Conservation (phyloP, 1,139 yeast species). For the Sugiyamaella japonica region DNA sequence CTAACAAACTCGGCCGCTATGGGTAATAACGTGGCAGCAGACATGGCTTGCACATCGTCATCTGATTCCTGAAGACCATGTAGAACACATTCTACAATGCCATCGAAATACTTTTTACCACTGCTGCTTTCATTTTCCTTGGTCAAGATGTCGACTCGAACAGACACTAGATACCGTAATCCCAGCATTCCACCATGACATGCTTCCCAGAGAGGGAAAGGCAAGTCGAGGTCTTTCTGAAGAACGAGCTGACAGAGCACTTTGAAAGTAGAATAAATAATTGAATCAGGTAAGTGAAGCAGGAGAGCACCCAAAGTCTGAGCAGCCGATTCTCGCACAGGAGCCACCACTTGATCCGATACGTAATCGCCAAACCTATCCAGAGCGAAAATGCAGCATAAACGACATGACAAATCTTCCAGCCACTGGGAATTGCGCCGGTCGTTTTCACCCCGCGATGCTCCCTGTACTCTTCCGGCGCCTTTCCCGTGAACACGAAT, state of each 20-base stretch:
- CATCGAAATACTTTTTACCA: constrained; percentile 47
- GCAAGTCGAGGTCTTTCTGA: constrained; percentile 54
- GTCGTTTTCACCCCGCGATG: constrained; percentile 61
- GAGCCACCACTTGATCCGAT: constrained; percentile 97
- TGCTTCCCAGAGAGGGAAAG: constrained; percentile 80
- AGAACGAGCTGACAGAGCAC: constrained; percentile 69
- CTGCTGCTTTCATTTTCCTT: constrained; percentile 49
- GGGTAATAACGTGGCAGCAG: constrained; percentile 91
- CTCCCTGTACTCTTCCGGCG: constrained; percentile 79
- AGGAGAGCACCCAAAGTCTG: constrained; percentile 90
- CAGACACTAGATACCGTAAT: constrained; percentile 85
- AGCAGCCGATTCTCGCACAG: constrained; percentile 95
- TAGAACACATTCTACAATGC: constrained; percentile 79
- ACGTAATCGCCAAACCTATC: constrained; percentile 98
- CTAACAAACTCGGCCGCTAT: constrained; percentile 81
- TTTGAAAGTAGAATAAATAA: constrained; percentile 59
- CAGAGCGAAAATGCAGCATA: constrained; percentile 83
- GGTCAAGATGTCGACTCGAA: constrained; percentile 74
- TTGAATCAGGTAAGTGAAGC: constrained; percentile 61
- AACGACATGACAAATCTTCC: constrained; percentile 84
- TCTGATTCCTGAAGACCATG: constrained; percentile 83
- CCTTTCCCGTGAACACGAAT: constrained; percentile 81
- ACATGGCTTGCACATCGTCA: constrained; percentile 96
- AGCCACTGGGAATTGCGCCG: constrained; percentile 64
- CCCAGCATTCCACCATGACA: constrained; percentile 98